A percentile compares a stretch with the other conserved stretches of the same genome.
Conservation (phyloP, 306 rosid species). For the Trichosanthes cucumerina region DNA sequence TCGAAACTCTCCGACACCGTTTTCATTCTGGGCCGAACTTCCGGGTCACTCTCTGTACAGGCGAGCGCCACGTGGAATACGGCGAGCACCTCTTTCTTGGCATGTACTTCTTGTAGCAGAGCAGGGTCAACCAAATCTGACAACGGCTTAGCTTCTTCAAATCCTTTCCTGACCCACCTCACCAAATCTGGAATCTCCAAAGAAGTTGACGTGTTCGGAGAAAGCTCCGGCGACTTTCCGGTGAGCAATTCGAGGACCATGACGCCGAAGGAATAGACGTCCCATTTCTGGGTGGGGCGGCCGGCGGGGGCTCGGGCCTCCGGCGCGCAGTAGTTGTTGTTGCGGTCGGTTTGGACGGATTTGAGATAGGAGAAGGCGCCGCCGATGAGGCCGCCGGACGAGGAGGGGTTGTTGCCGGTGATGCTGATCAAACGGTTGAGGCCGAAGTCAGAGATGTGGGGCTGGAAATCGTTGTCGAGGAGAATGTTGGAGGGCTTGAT, state of each 20-base stretch:
- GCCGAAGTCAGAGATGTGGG: conserved; percentile 83
- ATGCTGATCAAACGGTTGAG: conserved; percentile 67
- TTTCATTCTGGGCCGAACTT: conserved; percentile 83
- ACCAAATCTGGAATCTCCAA: conserved; percentile 67
- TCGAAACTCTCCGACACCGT: conserved; percentile 82
- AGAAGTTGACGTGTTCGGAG: conserved; percentile 84
- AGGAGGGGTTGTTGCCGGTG: conserved; percentile 87
- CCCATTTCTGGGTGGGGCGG: conserved; percentile 90
- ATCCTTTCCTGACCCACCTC: conserved; percentile 88
- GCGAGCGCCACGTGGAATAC: conserved; percentile 78
- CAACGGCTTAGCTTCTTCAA: conserved; percentile 76
- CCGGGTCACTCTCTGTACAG: conserved; percentile 86
- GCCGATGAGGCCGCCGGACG: conserved; percentile 84
- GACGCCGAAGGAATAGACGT: conserved; percentile 81
- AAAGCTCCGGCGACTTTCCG: conserved; percentile 83
- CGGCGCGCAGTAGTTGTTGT: conserved; percentile 72
- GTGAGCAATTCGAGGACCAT: conserved; percentile 78
- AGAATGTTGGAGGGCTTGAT: conserved; percentile 92
- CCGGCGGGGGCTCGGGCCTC: conserved; percentile 60
- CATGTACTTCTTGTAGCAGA: conserved; percentile 78
- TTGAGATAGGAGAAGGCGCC: conserved; percentile 80
- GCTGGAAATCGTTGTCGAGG: conserved; percentile 62
- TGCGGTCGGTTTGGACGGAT: conserved; percentile 53
- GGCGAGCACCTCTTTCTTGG: conserved; percentile 84
- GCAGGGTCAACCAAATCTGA: conserved; percentile 87